These are phyloP conservation scores for Mucor irregularis DNA, from an alignment of 371 early-diverging fungal species.

Conservation along the genomic window DNA sequence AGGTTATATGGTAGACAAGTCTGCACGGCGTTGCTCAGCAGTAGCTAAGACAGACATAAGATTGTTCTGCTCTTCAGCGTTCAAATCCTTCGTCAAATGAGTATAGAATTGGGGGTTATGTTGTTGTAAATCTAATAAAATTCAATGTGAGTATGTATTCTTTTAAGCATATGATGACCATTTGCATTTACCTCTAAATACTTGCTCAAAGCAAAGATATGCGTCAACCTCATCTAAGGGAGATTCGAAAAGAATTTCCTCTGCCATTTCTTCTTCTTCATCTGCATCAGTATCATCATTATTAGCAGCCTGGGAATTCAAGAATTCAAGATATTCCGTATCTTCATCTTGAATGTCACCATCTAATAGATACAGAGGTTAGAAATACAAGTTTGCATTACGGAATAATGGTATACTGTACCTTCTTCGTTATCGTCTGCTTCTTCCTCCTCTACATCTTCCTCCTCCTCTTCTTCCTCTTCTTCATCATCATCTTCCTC, in stretches of 20 bases:
- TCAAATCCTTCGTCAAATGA: conserved; percentile 19
- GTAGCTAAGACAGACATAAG: conserved; percentile 39
- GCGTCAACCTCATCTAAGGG: conserved; percentile 86
- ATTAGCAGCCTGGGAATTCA: conserved; percentile 58
- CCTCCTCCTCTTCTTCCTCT: conserved; percentile 40
- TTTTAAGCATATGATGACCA: background rate
- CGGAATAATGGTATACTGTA: too few species aligned
- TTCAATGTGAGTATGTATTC: background rate
- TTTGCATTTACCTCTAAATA: conserved; percentile 33
- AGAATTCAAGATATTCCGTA: conserved; percentile 63
- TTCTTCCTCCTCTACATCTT: conserved; percentile 37
- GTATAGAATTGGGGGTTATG: conserved; percentile 20
- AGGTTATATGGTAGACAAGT: background rate
- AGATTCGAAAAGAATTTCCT: conserved; percentile 74
- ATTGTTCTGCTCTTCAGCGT: conserved; percentile 34
- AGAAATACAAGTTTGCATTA: background rate
- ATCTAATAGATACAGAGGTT: conserved; percentile 29
- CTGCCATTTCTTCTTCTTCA: conserved; percentile 71
- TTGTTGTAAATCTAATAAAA: conserved; percentile 12
- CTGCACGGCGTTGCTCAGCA: conserved; percentile 35
- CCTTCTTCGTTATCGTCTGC: conserved; percentile 30
- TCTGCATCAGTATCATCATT: conserved; percentile 66
- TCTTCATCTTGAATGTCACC: conserved; percentile 64
- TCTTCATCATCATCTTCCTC: conserved; percentile 58
- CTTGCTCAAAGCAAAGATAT: conserved; percentile 71